Evolutionary conservation across 768 basidiomycete species (phyloP), one percentile per base, ranked within the genome.

Genomic region (Amanita inopinata): DNA sequence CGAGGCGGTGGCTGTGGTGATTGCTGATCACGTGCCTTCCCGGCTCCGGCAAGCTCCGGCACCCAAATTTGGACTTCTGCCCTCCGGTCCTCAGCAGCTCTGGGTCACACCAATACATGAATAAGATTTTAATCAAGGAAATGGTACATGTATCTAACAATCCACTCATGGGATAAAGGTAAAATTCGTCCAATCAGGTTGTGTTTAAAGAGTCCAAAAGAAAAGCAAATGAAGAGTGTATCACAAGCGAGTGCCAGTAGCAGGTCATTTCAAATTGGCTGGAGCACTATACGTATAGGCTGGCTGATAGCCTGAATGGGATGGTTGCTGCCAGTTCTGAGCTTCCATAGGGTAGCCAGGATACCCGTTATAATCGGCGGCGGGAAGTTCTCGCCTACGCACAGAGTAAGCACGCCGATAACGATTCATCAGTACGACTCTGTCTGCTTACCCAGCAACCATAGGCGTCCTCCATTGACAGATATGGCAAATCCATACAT

Each of bases 401-500:
- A 35, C 25, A 4, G 12, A 24, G 20, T 11, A 43, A 19, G 38
- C 17, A 25, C 45, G 23, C 27, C 33, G 38, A 33, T 23, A 40
- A 2, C 33, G 10, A 18, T 18, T 23, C 23, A 17, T 31, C 23
- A 24, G 23, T 18, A 15, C 22, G 23, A 30, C 10, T 10, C 22
- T 6, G 15, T 15, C 35, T 41, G 58, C 73, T 49, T 39, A 80
- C 79, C 69, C 71, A 45, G 62, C 56, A 51, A 70, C 69, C 52
- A 69, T 63, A 2, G 69, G 67, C 7, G 71, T 66, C 46, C 64
- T 68, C 70, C 82, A 81, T 44, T 79, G 75, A 54, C 84, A 88
- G 46, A 80, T 83, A 17, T 66, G 66, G 58, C 84, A 88, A 45
- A 79, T 54, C 80, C 83, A 85, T 38, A 87, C 61, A 41, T 72